These are phyloP conservation scores for Aspergillus campestris DNA, from an alignment of 495 filamentous ascomycete genomes.

Conservation along the genomic window DNA sequence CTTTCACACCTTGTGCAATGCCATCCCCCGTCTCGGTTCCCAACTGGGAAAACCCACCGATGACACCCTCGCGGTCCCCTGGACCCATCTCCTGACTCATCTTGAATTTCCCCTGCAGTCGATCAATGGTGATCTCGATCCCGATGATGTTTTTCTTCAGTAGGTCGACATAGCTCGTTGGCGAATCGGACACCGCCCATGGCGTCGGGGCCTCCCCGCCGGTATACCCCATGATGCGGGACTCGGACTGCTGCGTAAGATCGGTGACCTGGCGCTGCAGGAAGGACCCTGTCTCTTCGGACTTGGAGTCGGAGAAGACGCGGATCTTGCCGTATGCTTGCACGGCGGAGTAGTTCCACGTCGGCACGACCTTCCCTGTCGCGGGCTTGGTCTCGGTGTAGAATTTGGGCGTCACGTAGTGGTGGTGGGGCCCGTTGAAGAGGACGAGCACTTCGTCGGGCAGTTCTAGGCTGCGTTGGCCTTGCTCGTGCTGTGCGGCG, in stretches of 20 bases:
- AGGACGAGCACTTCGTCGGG: constrained; percentile 35
- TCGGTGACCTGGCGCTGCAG: too few relatives aligned
- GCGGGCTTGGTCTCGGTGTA: constrained; percentile 48
- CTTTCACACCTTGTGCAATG: constrained; percentile 37
- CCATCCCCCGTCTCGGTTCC: constrained; percentile 29
- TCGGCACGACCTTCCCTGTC: constrained; percentile 51
- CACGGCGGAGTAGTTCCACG: constrained; percentile 54
- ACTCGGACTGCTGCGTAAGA: constrained; percentile 38
- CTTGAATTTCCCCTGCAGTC: constrained; percentile 47
- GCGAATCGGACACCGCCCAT: constrained; percentile 45
- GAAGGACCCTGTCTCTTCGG: constrained; percentile 25
- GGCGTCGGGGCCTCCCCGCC: constrained; percentile 13
- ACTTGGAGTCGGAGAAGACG: constrained; percentile 35
- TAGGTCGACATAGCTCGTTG: constrained; percentile 35
- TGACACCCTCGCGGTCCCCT: constrained; percentile 39
- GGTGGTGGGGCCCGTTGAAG: constrained; percentile 42
- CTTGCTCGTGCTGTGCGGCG: constrained; percentile 13
- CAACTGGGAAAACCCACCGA: constrained; percentile 40
- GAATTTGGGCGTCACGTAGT: constrained; percentile 55
- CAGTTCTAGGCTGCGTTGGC: constrained; percentile 6
- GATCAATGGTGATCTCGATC: constrained; percentile 41
- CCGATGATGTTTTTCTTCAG: constrained; percentile 48
- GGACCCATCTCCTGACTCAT: constrained; percentile 47
- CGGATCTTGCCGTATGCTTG: constrained; percentile 45
- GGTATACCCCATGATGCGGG: constrained; percentile 40